Evolutionary conservation across 2,329 filamentous ascomycete species (phyloP).

Genomic region (Apiospora arundinis): DNA sequence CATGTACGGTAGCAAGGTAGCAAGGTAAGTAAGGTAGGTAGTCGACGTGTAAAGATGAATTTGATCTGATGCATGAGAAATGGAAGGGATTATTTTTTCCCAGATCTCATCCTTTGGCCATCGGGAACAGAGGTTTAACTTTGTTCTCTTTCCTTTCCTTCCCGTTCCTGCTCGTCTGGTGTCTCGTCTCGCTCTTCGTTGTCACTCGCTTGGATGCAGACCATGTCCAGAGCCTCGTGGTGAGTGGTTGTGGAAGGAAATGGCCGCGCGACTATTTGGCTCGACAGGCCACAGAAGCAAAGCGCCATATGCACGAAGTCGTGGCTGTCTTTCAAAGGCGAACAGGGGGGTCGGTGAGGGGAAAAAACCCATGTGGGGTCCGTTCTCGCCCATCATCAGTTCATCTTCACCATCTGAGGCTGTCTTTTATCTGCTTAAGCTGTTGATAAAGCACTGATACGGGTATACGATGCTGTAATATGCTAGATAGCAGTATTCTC

Average conservation of each 20-base stretch:
- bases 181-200: constrained; percentile 3
- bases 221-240: constrained; percentile 10
- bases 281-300: constrained; percentile 13
- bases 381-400: neutral
- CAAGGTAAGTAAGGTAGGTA: neutral
- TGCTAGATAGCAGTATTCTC: too few species aligned
- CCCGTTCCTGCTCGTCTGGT: neutral
- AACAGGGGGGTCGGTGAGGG: constrained; percentile 26
- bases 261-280: constrained; percentile 17
- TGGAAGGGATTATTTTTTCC: neutral
- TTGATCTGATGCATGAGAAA: neutral
- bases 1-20: neutral
- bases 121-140: neutral
- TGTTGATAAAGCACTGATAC: too few species aligned
- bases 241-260: constrained; percentile 15
- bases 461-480: too few species aligned
- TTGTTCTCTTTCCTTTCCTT: neutral
- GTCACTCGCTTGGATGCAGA: constrained; percentile 12
- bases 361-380: constrained; percentile 24
- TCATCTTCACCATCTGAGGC: neutral
- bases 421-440: too few species aligned
- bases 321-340: constrained; percentile 54
- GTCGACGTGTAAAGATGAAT: neutral
- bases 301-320: constrained; percentile 40
- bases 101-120: neutral